Conservation (phyloP, 1,139 yeast genomes). For the Sugiyamaella novakii region DNA sequence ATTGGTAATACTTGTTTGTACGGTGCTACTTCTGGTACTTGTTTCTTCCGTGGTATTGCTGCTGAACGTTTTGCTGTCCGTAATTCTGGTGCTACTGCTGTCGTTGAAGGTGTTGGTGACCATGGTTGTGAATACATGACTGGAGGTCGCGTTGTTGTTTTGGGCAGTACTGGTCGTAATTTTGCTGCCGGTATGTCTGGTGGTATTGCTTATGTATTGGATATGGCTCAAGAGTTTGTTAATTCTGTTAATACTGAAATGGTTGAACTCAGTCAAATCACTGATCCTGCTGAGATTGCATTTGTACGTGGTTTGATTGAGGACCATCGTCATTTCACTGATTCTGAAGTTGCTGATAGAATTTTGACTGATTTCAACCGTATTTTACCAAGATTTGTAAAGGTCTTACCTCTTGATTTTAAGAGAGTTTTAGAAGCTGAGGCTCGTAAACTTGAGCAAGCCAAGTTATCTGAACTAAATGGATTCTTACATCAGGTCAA, state of each 20-base stretch:
- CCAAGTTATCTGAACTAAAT: constrained; percentile 53
- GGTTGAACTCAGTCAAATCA: constrained; percentile 74
- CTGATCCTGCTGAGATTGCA: constrained; percentile 91
- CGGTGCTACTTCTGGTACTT: constrained; percentile 95
- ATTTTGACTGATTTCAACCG: constrained; percentile 85
- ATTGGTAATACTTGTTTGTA: constrained; percentile 97
- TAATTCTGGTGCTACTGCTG: constrained; percentile 97
- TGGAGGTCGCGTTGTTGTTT: constrained; percentile 94
- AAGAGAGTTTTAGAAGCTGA: constrained; percentile 85
- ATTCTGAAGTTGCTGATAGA: constrained; percentile 84
- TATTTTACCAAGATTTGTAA: constrained; percentile 84
- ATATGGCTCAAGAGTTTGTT: constrained; percentile 89
- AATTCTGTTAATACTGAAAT: constrained; percentile 80
- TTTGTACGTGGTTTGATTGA: constrained; percentile 91
- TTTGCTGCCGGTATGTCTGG: constrained; percentile 99
- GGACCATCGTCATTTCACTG: constrained; percentile 94
- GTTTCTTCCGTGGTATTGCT: constrained; percentile 94
- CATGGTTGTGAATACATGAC: constrained; percentile 99
- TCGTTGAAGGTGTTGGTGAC: constrained; percentile 96
- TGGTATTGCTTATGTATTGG: constrained; percentile 96
- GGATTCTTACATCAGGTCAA: constrained; percentile 65
- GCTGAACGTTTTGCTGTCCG: constrained; percentile 98
- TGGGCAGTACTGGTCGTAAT: constrained; percentile 90
- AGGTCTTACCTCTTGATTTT: constrained; percentile 90
- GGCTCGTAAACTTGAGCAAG: constrained; percentile 65